A percentile compares a stretch with the other conserved stretches of the same genome.
Conservation (phyloP, 208 protist genomes). For the Naegleria fowleri region DNA sequence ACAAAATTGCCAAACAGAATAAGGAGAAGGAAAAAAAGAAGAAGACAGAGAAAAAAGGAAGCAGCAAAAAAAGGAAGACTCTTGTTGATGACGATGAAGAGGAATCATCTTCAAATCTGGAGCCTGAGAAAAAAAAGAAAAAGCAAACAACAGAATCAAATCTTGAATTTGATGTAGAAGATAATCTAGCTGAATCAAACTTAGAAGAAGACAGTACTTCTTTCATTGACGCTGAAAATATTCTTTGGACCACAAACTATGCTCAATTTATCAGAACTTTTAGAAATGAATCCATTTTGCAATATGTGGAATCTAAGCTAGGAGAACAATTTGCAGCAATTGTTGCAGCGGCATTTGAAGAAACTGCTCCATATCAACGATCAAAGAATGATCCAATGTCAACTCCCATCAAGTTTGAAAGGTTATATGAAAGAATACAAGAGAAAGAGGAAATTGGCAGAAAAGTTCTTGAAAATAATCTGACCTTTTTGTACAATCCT, state of each 20-base stretch:
- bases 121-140: conserved; percentile 28
- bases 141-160: background rate
- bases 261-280: conserved; percentile 22
- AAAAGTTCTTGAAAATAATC: background rate
- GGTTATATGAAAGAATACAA: background rate
- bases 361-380: background rate
- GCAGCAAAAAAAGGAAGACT: conserved; percentile 8
- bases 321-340: background rate
- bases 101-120: background rate
- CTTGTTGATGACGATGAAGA: background rate
- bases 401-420: background rate
- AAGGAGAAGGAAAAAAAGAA: conserved; percentile 1
- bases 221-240: background rate
- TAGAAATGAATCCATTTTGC: background rate
- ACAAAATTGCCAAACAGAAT: background rate
- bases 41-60: background rate
- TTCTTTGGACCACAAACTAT: conserved; percentile 4
- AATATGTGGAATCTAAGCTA: background rate
- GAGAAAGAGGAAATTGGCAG: background rate
- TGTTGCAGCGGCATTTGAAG: background rate
- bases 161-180: background rate
- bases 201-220: background rate
- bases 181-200: background rate
- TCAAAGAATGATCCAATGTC: conserved; percentile 17
- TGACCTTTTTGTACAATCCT: background rate